A percentile compares a stretch with the other conserved stretches of the same genome.
Evolutionary conservation across 306 rosid genomes (phyloP).

Genomic region (Vicia sativa): DNA sequence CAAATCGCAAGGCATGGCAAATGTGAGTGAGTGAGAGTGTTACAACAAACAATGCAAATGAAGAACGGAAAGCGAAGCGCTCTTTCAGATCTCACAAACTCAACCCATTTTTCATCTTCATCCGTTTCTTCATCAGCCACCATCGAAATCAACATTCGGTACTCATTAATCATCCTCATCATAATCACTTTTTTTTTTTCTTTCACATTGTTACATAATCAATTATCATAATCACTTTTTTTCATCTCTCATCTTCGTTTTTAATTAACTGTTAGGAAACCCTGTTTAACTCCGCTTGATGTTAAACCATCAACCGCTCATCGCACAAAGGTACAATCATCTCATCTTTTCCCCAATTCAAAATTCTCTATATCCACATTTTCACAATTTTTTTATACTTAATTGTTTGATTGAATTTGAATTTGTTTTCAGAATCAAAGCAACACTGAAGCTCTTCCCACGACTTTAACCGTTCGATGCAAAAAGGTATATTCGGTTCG

Average conservation of each 20-base stretch:
- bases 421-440: neutral
- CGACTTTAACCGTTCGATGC: neutral
- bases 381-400: neutral
- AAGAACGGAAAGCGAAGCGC: constrained; percentile 46
- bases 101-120: constrained; percentile 41
- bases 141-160: neutral
- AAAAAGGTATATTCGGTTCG: neutral
- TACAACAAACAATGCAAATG: neutral
- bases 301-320: constrained; percentile 54
- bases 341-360: neutral
- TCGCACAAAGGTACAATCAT: constrained; percentile 55
- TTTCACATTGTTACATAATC: neutral
- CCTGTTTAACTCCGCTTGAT: neutral
- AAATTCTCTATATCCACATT: neutral
- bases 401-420: neutral
- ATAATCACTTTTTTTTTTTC: neutral
- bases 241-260: neutral
- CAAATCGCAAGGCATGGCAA: neutral
- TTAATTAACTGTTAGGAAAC: neutral
- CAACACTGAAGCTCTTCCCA: neutral
- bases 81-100: constrained; percentile 68
- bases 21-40: neutral
- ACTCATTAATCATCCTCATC: neutral
- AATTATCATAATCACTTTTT: neutral
- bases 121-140: constrained; percentile 21